Evolutionary conservation across 129 eudicot species (phyloP), one percentile per base, ranked within the genome.

Genomic region (Heracleum sosnowskyi): DNA sequence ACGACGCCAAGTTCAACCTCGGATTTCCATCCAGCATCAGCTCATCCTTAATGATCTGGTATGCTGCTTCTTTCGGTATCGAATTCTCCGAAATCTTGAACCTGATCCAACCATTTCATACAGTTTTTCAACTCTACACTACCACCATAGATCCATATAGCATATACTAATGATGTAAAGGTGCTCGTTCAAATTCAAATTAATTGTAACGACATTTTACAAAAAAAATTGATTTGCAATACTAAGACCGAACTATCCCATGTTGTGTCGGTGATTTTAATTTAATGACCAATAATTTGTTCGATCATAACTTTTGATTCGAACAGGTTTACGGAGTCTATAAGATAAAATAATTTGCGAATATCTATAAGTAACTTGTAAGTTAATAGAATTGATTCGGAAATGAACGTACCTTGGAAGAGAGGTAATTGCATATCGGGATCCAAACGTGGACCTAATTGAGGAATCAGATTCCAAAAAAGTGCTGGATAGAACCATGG

Each of bases 351-450:
- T 51, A 51, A 2, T 5, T 51, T 51, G 24, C 4, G 0, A 7
- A 7, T 11, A 18, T 11, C 15, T 2, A n/a, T n/a, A n/a, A n/a
- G n/a, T n/a, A n/a, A n/a, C n/a, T n/a, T n/a, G n/a, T n/a, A n/a
- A n/a, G n/a, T n/a, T n/a, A n/a, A n/a, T n/a, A n/a, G n/a, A n/a
- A n/a, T n/a, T n/a, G n/a, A n/a, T n/a, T n/a, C n/a, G n/a, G n/a
- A n/a, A n/a, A n/a, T n/a, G n/a, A n/a, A n/a, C 47, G 47, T 72
- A 72, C 76, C 76, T 72, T 11, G 76, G 76, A n/a, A 72, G 55
- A 35, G 34, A 20, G 53, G 76, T 24, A 33, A 13, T 2, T 0
- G 45, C 76, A 2, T 72, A 72, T 24, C 51, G 76, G 29, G 76
- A 72, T 39, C 51, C 76, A 3, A 72, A 72, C 0, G 76, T 72